These are phyloP conservation scores for Pichia sp. DNA, from an alignment of 1,139 yeast genomes.

Conservation along the genomic window DNA sequence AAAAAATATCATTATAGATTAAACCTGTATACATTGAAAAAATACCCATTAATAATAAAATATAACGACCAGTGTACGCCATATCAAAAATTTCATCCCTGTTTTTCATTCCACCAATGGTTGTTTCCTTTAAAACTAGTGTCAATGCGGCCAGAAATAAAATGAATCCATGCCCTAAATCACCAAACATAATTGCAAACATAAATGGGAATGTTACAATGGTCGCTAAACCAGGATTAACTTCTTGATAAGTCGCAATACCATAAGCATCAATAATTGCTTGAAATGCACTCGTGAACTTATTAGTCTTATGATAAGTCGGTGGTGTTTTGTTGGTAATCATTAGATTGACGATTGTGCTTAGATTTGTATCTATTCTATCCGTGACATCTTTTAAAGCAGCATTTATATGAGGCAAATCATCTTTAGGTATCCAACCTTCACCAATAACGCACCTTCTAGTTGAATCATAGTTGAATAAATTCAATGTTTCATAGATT, in stretches of 20 bases:
- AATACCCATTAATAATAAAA: constrained; percentile 80
- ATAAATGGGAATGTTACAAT: constrained; percentile 94
- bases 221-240: constrained; percentile 93
- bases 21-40: constrained; percentile 94
- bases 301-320: constrained; percentile 85
- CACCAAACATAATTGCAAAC: constrained; percentile 99
- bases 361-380: constrained; percentile 49
- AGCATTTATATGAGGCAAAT: constrained; percentile 39
- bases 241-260: constrained; percentile 88
- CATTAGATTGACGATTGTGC: constrained; percentile 75
- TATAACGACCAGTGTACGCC: constrained; percentile 92
- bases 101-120: constrained; percentile 55
- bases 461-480: constrained; percentile 77
- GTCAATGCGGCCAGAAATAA: constrained; percentile 65
- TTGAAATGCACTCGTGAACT: constrained; percentile 89
- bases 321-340: constrained; percentile 86
- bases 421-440: constrained; percentile 73
- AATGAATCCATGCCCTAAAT: constrained; percentile 89
- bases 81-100: constrained; percentile 93
- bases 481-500: constrained; percentile 68
- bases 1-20: constrained; percentile 87
- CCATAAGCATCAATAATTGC: constrained; percentile 94
- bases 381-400: constrained; percentile 53
- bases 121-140: constrained; percentile 63
- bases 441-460: constrained; percentile 92